Base-by-base conservation (phyloP, 345 rosid genomes). In the Acer negundo region DNA sequence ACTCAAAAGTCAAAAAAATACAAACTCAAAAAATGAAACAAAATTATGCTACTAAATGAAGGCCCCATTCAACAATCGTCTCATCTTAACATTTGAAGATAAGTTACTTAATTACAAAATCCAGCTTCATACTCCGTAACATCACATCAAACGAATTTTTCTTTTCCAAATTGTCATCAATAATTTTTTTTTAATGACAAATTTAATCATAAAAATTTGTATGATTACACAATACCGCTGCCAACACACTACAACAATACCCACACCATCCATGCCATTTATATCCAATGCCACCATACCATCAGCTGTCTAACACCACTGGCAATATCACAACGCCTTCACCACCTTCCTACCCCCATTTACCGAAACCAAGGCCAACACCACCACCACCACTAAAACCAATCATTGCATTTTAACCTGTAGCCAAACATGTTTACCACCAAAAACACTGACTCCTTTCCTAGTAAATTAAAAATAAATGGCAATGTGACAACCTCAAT, bases 21-120 rank as follows among this genome's bases (percentile, higher is more conserved):
- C 3, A 28, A 28, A 28, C 31, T 28, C 31, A 28, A 28, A 28
- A 28, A 28, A 28, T 28, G 31, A 28, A 28, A 28, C 31, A 28
- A 28, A 28, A 28, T 28, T 70, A 82, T 63, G 77, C 85, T 75
- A 70, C 46, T 70, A 40, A 69, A 16, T 81, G 67, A 24, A 76
- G 74, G 26, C 75, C 79, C 77, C 72, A 66, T 19, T 42, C 62
- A 79, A 65, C 74, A 80, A 20, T 3, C 10, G 70, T 75, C 73
- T 26, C 23, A 26, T 40, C 78, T 72, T 79, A 72, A 55, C 87
- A 73, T 76, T 49, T 3, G 76, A 64, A 66, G 69, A 81, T 3
- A 53, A 71, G 85, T 79, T 81, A 79, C 67, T 35, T 66, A 58
- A 58, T 58, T 58, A 76, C 76, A 85, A 79, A 82, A 80, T 67